Evolutionary conservation across 2,329 filamentous ascomycete genomes (phyloP).

Genomic region (Aspergillus eucalypticola): DNA sequence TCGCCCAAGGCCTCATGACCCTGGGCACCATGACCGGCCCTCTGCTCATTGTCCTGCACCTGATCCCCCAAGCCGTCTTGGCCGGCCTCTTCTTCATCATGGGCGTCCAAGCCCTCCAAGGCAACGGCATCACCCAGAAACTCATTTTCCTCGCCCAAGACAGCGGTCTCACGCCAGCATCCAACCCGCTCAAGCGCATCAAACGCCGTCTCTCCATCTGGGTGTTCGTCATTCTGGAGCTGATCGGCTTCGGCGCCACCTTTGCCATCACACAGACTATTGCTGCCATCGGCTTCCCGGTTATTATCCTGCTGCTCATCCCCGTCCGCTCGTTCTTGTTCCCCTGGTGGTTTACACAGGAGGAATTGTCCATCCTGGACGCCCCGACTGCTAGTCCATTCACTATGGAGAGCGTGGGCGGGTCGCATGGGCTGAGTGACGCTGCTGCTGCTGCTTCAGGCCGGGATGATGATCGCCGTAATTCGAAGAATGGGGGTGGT

Average conservation of each 20-base stretch:
- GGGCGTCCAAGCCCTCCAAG: conserved; percentile 75
- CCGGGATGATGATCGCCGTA: conserved; percentile 12
- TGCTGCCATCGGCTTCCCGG: conserved; percentile 77
- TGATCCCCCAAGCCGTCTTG: conserved; percentile 77
- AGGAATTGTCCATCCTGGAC: conserved; percentile 66
- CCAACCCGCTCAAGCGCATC: conserved; percentile 62
- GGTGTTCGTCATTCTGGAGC: conserved; percentile 68
- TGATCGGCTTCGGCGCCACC: conserved; percentile 72
- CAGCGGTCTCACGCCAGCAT: conserved; percentile 56
- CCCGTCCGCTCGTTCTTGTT: conserved; percentile 66
- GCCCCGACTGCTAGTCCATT: conserved; percentile 73
- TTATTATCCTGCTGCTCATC: conserved; percentile 70
- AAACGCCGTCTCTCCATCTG: conserved; percentile 67
- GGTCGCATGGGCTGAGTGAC: conserved; percentile 54
- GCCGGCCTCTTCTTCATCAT: conserved; percentile 83
- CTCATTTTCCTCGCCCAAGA: conserved; percentile 70
- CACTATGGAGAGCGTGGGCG: conserved; percentile 74
- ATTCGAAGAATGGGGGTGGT: conserved; percentile 4
- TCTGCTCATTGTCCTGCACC: conserved; percentile 69
- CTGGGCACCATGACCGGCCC: conserved; percentile 78
- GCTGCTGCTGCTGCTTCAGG: background rate
- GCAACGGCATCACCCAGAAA: conserved; percentile 75
- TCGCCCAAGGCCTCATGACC: conserved; percentile 74
- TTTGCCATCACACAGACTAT: conserved; percentile 84
- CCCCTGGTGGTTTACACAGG: conserved; percentile 59